Conservation (phyloP, 345 rosid species). For the Hevea brasiliensis region DNA sequence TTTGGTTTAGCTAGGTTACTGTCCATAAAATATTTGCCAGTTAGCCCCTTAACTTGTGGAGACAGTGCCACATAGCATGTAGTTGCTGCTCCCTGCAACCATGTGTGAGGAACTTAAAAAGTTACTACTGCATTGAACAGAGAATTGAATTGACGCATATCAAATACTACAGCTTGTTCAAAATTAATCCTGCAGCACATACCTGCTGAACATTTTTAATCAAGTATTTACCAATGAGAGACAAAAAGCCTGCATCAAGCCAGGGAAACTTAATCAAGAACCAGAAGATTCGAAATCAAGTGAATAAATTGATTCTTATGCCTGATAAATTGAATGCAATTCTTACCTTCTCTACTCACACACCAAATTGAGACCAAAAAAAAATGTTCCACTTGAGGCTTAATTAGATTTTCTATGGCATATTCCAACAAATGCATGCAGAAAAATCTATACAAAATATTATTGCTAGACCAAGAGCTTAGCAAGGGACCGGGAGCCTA, state of each 20-base stretch:
- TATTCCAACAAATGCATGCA: no score
- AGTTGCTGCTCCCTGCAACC: conserved; percentile 69
- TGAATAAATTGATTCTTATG: background rate
- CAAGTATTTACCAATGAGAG: conserved; percentile 35
- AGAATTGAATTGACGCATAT: background rate
- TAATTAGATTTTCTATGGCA: no score
- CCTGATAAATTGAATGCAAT: background rate
- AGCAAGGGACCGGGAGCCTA: no score
- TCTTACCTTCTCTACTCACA: background rate
- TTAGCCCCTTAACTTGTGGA: conserved; percentile 56
- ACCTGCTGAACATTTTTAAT: conserved; percentile 57
- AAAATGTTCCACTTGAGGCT: no score
- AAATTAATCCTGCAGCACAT: background rate
- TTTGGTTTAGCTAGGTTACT: conserved; percentile 44
- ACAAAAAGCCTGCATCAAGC: conserved; percentile 47
- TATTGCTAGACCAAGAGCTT: no score
- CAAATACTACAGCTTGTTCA: background rate
- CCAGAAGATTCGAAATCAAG: background rate
- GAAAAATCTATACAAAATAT: no score
- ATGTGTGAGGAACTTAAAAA: background rate
- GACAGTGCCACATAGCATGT: conserved; percentile 69
- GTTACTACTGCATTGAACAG: no score
- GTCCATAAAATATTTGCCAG: conserved; percentile 55
- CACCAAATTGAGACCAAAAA: background rate
- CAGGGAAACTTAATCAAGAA: background rate